Conservation (phyloP, 2,329 filamentous ascomycete species). For the Beauveria sp. region DNA sequence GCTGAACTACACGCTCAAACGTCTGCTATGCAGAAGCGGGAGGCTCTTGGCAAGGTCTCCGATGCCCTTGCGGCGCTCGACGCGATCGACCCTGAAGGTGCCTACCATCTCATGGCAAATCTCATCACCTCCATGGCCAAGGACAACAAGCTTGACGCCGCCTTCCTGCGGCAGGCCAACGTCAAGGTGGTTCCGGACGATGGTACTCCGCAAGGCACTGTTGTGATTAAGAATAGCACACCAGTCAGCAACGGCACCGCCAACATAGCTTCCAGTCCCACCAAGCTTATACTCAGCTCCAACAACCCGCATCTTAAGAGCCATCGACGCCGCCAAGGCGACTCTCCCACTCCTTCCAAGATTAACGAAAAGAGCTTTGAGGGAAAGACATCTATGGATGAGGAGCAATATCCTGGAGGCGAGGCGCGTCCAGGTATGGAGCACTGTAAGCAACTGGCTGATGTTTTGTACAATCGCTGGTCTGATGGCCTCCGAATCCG, state of each 20-base stretch:
- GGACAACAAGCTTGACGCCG: constrained; percentile 55
- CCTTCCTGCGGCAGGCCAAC: constrained; percentile 35
- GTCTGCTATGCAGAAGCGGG: constrained; percentile 58
- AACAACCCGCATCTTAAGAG: constrained; percentile 81
- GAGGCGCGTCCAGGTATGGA: constrained; percentile 69
- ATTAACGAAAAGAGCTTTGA: constrained; percentile 39
- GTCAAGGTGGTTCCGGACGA: constrained; percentile 33
- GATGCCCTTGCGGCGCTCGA: constrained; percentile 83
- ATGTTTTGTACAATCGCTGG: constrained; percentile 89
- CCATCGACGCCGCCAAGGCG: constrained; percentile 59
- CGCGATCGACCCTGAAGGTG: constrained; percentile 80
- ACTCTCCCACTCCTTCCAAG: constrained; percentile 24
- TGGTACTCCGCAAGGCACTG: constrained; percentile 45
- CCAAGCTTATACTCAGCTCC: constrained; percentile 68
- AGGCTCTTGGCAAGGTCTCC: constrained; percentile 73
- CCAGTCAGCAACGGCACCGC: constrained; percentile 21
- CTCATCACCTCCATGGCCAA: constrained; percentile 66
- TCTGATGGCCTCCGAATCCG: constrained; percentile 69
- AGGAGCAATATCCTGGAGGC: constrained; percentile 48
- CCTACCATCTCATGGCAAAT: constrained; percentile 74
- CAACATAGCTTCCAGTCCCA: constrained; percentile 28
- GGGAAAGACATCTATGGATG: constrained; percentile 38
- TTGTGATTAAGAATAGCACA: constrained; percentile 47
- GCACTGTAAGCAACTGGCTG: constrained; percentile 79
- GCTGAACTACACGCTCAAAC: constrained; percentile 83